Base-by-base conservation (phyloP, 441 rosid genomes). In the Pelargonium hybrid region DNA sequence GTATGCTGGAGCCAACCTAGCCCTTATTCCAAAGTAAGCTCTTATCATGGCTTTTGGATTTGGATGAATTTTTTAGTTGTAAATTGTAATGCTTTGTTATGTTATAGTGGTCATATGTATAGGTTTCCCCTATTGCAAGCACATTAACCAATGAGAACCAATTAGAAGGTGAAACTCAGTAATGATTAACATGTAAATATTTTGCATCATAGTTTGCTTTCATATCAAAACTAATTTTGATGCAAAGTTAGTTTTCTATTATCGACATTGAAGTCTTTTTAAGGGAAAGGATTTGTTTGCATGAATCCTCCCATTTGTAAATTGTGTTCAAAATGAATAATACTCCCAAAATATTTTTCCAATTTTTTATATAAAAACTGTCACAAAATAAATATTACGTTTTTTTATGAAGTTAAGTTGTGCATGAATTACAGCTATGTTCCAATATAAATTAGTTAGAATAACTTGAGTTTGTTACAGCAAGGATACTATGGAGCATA, bases 11-110 rank as follows among this genome's bases (percentile, higher is more conserved):
- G 84, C 82, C 48, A 48, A 76, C 34, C 71, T 85, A 78, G 75
- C 72, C 41, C 69, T 87, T 61, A 73, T 69, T 61, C 76, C 86
- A 69, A 86, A 82, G 87, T 83, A 70, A 86, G 81, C 48, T 57
- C 29, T 57, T 25, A 8, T 8, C 6, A 2, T 15, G 56, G 37
- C 59, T 11, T 43, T 8, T n/a, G 48, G 48, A 43, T 43, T 43
- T 43, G 48, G 13, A 43, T 43, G 10, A 43, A 43, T 8, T 57
- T 57, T n/a, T n/a, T n/a, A 25, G 63, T 18, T 57, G 26, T 18
- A 57, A 57, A 57, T 57, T 20, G 21, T 43, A 43, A 43, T 57
- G 63, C 63, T 57, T 20, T 57, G 26, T 1, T 18, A 17, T 18
- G 4, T 18, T 7, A 3, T 21, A 20, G 21, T 59, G 64, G 7